A percentile compares a stretch with the other conserved stretches of the same genome.
phyloP scores from a whole-genome alignment of 225 moss, liverwort and hornwort genomes.

The Pseudisothecium myosuroides region DNA sequence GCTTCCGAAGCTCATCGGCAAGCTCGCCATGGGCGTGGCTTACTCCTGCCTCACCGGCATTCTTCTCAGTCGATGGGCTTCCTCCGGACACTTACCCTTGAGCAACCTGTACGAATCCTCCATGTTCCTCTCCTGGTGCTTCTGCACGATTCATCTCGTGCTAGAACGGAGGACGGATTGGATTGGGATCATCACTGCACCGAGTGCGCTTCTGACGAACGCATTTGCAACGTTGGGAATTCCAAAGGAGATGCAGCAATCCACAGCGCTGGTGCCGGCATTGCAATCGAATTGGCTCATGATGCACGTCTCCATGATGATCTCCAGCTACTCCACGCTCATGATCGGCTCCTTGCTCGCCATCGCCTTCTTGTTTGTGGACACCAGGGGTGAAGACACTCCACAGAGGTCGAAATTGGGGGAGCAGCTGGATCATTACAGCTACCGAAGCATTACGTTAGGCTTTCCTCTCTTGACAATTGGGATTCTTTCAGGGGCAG shows the following conservation, averaged over 20 bases:
- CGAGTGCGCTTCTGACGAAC: slow-evolving; percentile 45
- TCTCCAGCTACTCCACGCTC: slow-evolving; percentile 40
- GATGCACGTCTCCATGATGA: slow-evolving; percentile 56
- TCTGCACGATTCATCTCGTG: slow-evolving; percentile 30
- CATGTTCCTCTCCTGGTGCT: slow-evolving; percentile 52
- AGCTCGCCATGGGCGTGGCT: slow-evolving; percentile 13
- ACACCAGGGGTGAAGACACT: neutral
- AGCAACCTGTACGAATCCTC: slow-evolving; percentile 46
- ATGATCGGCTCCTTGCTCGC: slow-evolving; percentile 48
- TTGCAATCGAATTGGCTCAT: slow-evolving; percentile 54
- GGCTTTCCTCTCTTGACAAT: slow-evolving; percentile 40
- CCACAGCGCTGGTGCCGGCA: slow-evolving; percentile 36
- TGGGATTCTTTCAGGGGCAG: slow-evolving; percentile 43
- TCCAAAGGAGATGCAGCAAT: slow-evolving; percentile 41
- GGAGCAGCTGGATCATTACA: slow-evolving; percentile 32
- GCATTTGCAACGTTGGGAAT: slow-evolving; percentile 47
- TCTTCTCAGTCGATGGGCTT: slow-evolving; percentile 22
- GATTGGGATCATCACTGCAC: slow-evolving; percentile 45
- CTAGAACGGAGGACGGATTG: slow-evolving; percentile 23
- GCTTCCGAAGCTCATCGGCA: neutral
- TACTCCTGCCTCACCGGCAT: slow-evolving; percentile 24
- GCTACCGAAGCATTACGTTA: slow-evolving; percentile 29
- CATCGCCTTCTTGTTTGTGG: slow-evolving; percentile 32
- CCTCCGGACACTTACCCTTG: slow-evolving; percentile 31
- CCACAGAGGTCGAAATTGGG: slow-evolving; percentile 7